These are phyloP conservation scores for Colletotrichum tropicale DNA, from an alignment of 2,329 filamentous ascomycete species.

Conservation along the genomic window DNA sequence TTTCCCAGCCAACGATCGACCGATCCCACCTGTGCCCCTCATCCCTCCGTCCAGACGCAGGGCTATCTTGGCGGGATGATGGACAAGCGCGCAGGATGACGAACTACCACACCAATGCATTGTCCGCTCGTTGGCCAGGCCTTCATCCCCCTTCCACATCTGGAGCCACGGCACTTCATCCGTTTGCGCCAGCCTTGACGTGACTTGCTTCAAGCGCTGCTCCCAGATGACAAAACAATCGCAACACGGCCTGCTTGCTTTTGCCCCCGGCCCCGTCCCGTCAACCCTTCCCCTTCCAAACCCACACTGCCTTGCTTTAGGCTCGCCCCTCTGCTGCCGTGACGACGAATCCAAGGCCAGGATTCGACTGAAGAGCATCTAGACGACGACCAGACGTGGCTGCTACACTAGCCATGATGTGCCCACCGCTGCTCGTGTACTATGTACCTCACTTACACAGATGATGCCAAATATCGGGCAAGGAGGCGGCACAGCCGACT, in stretches of 20 bases:
- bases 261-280: neutral
- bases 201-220: neutral
- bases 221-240: neutral
- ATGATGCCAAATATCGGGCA: neutral
- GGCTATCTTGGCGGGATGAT: slow-evolving; percentile 6
- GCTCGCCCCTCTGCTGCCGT: neutral
- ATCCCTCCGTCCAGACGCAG: neutral
- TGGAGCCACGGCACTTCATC: neutral
- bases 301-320: neutral
- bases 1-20: neutral
- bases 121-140: neutral
- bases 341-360: neutral
- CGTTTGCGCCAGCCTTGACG: slow-evolving; percentile 10
- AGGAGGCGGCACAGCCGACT: neutral
- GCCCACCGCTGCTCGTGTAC: neutral
- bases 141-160: neutral
- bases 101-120: neutral
- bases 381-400: neutral
- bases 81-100: slow-evolving; percentile 9
- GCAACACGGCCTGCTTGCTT: neutral
- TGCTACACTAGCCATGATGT: neutral
- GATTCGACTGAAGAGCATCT: neutral
- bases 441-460: neutral
- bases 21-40: neutral
- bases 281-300: neutral